Evolutionary conservation across 2,329 filamentous ascomycete species (phyloP), one percentile per base, ranked within the genome.

Genomic region (Trichophyton benhamiae): DNA sequence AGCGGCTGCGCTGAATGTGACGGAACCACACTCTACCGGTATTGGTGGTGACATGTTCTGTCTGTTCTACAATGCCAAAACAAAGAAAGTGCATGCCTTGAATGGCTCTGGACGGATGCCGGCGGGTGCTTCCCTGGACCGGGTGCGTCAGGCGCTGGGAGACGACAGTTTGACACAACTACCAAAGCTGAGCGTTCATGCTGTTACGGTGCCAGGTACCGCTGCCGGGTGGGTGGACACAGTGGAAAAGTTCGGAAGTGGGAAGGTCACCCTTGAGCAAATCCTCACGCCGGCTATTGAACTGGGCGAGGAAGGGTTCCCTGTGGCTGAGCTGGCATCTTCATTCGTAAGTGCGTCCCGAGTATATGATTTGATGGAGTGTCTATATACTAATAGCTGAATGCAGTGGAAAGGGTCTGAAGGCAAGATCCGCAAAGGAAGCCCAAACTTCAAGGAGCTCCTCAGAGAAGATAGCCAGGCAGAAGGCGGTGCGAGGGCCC

Each of bases 31-130:
- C 63, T 94, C 88, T 4, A 97, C 94, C 0, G 94, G 94, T 46
- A 96, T 99, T 63, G 94, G 94, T 62, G 94, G 94, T 65, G 94
- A 99, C 76, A 91, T 96, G 85, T 99, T 97, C 77, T 91, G 91
- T 73, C 83, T 97, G 41, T 96, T 84, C 79, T 97, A 92, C 78
- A 83, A 95, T 71, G 89, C 90, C 48, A 83, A 87, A 67, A 89
- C 86, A 0, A 87, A 88, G 70, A 87, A 88, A 65, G 87, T 97
- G 7, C 87, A 85, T 60, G 89, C 91, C 8, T 78, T 97, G 74
- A 99, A 99, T 74, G 94, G 91, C 20, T 96, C 91, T 1, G 94
- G 94, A n/a, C 85, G 94, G 30, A 84, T 90, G 2, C 85, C 88
- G 3, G 79, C 76, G 59, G 84, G 86, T 42, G 84, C 78, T 65